Conservation (phyloP, 805 yeast genomes). For the Wickerhamiella shivajii region DNA sequence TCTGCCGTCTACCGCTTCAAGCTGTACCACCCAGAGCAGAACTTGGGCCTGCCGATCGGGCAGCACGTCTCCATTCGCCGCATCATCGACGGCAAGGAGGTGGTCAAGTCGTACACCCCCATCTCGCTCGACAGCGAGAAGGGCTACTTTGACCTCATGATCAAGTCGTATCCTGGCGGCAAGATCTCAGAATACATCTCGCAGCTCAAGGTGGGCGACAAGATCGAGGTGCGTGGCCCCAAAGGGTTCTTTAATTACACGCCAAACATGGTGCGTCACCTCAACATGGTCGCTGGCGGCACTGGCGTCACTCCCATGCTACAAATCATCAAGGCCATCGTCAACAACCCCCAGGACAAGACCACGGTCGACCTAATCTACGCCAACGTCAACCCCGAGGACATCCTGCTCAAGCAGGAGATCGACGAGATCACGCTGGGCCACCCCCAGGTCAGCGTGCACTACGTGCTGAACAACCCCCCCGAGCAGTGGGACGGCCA, state of each 20-base stretch:
- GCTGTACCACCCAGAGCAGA: slow-evolving; percentile 57
- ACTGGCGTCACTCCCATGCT: slow-evolving; percentile 88
- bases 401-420: slow-evolving; percentile 68
- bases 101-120: slow-evolving; percentile 82
- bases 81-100: slow-evolving; percentile 59
- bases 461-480: slow-evolving; percentile 59
- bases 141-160: slow-evolving; percentile 74
- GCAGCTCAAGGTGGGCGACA: slow-evolving; percentile 61
- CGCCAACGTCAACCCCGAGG: slow-evolving; percentile 69
- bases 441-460: slow-evolving; percentile 36
- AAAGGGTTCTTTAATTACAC: slow-evolving; percentile 75
- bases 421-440: slow-evolving; percentile 47
- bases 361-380: slow-evolving; percentile 64
- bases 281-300: slow-evolving; percentile 94
- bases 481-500: slow-evolving; percentile 65
- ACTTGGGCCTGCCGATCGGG: slow-evolving; percentile 82
- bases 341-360: slow-evolving; percentile 58
- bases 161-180: slow-evolving; percentile 74
- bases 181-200: slow-evolving; percentile 66
- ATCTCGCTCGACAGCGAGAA: slow-evolving; percentile 52
- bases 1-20: slow-evolving; percentile 69
- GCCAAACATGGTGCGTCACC: slow-evolving; percentile 56
- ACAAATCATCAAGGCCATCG: slow-evolving; percentile 73
- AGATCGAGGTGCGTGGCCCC: slow-evolving; percentile 58
- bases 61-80: slow-evolving; percentile 82